Evolutionary conservation across 2,329 filamentous ascomycete species (phyloP).

Genomic region (Emericellopsis cladophorae): DNA sequence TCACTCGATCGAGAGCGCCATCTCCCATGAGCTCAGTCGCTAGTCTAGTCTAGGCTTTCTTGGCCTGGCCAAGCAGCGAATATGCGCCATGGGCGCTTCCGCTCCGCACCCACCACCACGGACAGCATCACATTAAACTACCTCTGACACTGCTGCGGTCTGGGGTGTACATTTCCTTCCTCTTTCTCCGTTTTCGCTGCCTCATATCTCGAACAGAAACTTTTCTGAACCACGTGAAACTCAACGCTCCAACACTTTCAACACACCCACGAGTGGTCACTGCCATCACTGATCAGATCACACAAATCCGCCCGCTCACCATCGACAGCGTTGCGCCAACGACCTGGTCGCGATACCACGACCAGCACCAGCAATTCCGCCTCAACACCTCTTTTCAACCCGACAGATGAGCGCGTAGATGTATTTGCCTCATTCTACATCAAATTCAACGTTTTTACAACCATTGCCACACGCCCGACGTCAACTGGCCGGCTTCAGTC

Average conservation of each 20-base stretch:
- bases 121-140: not conserved
- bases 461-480: not conserved
- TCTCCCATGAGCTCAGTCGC: too few relatives aligned
- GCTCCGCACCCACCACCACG: not conserved
- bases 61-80: too few relatives aligned
- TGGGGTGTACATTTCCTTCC: conserved; percentile 7
- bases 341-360: too few relatives aligned
- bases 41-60: too few relatives aligned
- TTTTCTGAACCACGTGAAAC: too few relatives aligned
- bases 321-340: too few relatives aligned
- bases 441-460: not conserved
- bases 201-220: not conserved
- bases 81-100: not conserved
- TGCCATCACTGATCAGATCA: too few relatives aligned
- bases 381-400: not conserved
- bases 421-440: not conserved
- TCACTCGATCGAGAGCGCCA: too few relatives aligned
- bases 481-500: not conserved
- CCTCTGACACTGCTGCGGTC: conserved; percentile 1
- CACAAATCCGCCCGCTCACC: too few relatives aligned
- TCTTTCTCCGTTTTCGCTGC: conserved; percentile 8
- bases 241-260: too few relatives aligned
- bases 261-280: too few relatives aligned
- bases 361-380: too few relatives aligned
- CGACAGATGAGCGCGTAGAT: not conserved